A percentile compares a stretch with the other conserved stretches of the same genome.
Conservation (phyloP, 176 grass and related monocot genomes). For the Poa pratensis region DNA sequence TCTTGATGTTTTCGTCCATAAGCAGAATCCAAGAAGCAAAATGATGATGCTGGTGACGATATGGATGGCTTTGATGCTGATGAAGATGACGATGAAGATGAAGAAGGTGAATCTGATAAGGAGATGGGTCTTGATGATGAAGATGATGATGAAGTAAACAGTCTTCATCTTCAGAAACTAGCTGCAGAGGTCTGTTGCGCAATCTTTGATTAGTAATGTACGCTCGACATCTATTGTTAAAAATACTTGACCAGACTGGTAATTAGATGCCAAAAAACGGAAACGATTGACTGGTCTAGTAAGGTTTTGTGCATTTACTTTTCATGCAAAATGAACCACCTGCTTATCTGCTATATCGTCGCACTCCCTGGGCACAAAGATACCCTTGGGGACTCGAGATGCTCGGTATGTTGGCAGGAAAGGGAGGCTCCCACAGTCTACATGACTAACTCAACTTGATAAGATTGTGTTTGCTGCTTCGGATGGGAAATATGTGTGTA, state of each 20-base stretch:
- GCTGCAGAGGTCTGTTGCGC: slow-evolving; percentile 71
- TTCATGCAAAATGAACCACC: background rate
- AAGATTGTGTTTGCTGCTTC: background rate
- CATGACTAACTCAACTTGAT: background rate
- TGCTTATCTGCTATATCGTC: background rate
- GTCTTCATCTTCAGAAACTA: slow-evolving; percentile 65
- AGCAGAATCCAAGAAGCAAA: slow-evolving; percentile 72
- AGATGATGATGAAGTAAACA: slow-evolving; percentile 66
- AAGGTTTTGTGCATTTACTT: background rate
- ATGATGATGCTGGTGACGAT: slow-evolving; percentile 57
- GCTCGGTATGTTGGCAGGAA: background rate
- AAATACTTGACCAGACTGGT: background rate
- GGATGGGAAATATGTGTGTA: background rate
- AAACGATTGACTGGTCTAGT: background rate
- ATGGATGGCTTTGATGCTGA: slow-evolving; percentile 77
- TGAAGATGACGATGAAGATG: slow-evolving; percentile 72
- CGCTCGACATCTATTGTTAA: background rate
- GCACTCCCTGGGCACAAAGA: background rate
- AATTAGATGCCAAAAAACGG: background rate
- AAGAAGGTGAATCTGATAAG: slow-evolving; percentile 66
- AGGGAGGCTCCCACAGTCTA: background rate
- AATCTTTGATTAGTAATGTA: slow-evolving; percentile 1
- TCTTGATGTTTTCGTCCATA: slow-evolving; percentile 31
- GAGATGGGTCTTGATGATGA: slow-evolving; percentile 86
- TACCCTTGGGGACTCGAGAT: background rate